Conservation (phyloP, 73 alveolate species). For the Symbiodinium pilosum region DNA sequence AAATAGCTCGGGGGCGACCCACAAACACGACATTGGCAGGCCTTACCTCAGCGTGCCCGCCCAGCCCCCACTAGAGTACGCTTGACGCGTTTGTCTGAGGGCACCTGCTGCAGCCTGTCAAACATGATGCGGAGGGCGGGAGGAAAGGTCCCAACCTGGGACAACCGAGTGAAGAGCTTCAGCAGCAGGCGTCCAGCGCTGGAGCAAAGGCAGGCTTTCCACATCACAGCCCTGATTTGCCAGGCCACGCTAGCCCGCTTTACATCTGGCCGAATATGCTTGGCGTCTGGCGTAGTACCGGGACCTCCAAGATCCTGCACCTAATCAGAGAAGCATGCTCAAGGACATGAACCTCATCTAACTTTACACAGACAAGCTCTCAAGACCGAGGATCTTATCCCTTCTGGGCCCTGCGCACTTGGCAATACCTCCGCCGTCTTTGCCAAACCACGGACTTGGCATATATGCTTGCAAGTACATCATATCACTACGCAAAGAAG, state of each 20-base stretch:
- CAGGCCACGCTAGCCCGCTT: no score
- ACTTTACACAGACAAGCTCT: no score
- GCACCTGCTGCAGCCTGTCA: not conserved
- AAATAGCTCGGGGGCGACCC: no score
- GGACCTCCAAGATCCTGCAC: slow-evolving; percentile 61
- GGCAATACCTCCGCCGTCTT: slow-evolving; percentile 31
- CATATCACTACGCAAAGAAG: not conserved
- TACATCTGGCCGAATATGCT: not conserved
- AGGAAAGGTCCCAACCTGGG: slow-evolving; percentile 20
- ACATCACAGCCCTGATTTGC: no score
- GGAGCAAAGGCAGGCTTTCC: no score
- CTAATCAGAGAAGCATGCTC: not conserved
- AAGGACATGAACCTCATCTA: no score
- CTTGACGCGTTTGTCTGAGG: no score
- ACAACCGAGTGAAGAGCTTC: not conserved
- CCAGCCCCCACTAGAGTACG: no score
- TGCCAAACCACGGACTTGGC: slow-evolving; percentile 52
- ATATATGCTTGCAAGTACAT: not conserved
- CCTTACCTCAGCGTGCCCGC: no score
- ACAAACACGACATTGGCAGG: no score
- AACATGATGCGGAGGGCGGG: not conserved
- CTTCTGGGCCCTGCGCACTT: not conserved
- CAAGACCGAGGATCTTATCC: no score
- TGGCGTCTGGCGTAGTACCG: not conserved
- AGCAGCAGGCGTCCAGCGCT: no score